Percentiles rank a stretch among this genome's conserved stretches.
These are phyloP conservation scores for Leccinum imitatum DNA, from an alignment of 768 basidiomycete genomes.

Conservation along the genomic window DNA sequence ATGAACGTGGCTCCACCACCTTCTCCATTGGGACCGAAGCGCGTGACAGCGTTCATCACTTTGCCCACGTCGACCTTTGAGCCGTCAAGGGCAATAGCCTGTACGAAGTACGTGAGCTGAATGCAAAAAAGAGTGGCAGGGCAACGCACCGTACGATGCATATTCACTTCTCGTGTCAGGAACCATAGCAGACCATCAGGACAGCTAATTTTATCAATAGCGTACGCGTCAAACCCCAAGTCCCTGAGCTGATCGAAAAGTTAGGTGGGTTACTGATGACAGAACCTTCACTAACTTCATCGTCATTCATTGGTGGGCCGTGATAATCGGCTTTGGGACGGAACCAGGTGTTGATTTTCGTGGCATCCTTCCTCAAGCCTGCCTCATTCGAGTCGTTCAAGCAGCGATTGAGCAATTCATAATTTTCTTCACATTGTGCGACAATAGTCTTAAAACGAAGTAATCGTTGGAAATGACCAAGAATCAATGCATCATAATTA, in stretches of 20 bases:
- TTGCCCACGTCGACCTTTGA: slow-evolving; percentile 47
- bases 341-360: slow-evolving; percentile 67
- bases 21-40: slow-evolving; percentile 39
- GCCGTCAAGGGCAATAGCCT: slow-evolving; percentile 64
- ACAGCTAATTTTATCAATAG: slow-evolving; percentile 76
- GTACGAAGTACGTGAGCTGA: neutral
- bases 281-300: slow-evolving; percentile 50
- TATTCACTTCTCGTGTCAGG: slow-evolving; percentile 56
- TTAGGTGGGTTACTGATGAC: neutral
- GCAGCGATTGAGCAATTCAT: slow-evolving; percentile 61
- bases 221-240: slow-evolving; percentile 79
- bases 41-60: slow-evolving; percentile 62
- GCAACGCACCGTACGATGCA: slow-evolving; percentile 71
- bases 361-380: slow-evolving; percentile 44
- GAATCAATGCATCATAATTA: neutral
- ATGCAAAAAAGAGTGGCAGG: neutral
- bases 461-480: neutral
- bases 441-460: slow-evolving; percentile 68
- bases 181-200: slow-evolving; percentile 74
- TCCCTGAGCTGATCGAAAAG: slow-evolving; percentile 46
- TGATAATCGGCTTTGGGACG: slow-evolving; percentile 41
- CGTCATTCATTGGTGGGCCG: slow-evolving; percentile 54
- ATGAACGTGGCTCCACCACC: slow-evolving; percentile 62
- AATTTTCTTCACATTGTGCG: slow-evolving; percentile 80
- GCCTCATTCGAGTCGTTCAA: slow-evolving; percentile 63